phyloP scores from a whole-genome alignment of 1,284 basidiomycete species.

The Cryptococcus wingfieldii region DNA sequence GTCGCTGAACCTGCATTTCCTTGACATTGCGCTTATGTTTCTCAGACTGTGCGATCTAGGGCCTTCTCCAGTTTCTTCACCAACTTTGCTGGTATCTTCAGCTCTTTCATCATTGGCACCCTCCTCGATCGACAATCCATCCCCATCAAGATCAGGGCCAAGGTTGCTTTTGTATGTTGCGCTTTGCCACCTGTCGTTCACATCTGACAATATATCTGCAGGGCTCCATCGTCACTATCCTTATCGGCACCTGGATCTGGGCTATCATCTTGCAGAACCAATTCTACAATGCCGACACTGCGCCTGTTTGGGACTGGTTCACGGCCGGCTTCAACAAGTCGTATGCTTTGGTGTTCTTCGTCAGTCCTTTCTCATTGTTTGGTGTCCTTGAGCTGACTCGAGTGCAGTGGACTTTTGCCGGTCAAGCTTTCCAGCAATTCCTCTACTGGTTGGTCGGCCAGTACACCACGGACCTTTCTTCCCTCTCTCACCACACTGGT shows the following conservation, averaged over 20 bases:
- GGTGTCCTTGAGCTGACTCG: no score
- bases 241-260: conserved; percentile 33
- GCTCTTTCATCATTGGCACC: conserved; percentile 26
- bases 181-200: background rate
- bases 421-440: conserved; percentile 31
- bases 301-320: conserved; percentile 26
- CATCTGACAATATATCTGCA: background rate
- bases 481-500: conserved; percentile 21
- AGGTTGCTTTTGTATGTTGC: conserved; percentile 21
- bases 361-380: no score
- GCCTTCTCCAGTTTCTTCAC: conserved; percentile 36
- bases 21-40: background rate
- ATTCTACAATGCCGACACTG: conserved; percentile 15
- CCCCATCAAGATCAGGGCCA: conserved; percentile 24
- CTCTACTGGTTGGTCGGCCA: conserved; percentile 30
- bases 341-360: conserved; percentile 27
- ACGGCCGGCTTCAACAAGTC: conserved; percentile 19
- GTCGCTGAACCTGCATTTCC: background rate
- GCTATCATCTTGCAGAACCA: conserved; percentile 26
- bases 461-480: conserved; percentile 22
- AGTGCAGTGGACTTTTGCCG: conserved; percentile 17
- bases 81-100: conserved; percentile 31
- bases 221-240: conserved; percentile 19
- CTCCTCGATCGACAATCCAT: conserved; percentile 30
- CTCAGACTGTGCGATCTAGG: conserved; percentile 30